These are phyloP conservation scores for Corchorus olitorius DNA, from an alignment of 345 rosid genomes.

Conservation along the genomic window DNA sequence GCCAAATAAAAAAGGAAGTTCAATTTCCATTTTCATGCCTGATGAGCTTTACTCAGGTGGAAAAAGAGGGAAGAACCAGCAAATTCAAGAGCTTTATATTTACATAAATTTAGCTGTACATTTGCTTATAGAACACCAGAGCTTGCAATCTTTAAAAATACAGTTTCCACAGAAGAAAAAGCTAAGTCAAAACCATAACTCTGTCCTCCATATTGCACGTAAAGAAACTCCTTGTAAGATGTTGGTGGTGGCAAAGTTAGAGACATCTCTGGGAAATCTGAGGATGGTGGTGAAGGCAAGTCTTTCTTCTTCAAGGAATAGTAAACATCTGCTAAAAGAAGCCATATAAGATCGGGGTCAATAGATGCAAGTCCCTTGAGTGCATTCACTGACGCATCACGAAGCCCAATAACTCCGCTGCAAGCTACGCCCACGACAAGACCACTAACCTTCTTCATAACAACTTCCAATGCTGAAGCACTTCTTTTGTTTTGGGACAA, in stretches of 20 bases:
- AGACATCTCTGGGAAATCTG: slow-evolving; percentile 52
- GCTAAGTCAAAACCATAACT: slow-evolving; percentile 73
- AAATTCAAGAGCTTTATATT: not conserved
- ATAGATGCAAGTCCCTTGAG: slow-evolving; percentile 69
- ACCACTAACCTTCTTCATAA: slow-evolving; percentile 84
- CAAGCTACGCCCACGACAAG: slow-evolving; percentile 84
- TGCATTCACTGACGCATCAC: slow-evolving; percentile 69
- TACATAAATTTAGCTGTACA: slow-evolving; percentile 29
- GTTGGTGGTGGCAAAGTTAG: slow-evolving; percentile 48
- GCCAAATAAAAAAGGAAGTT: no score
- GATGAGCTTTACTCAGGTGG: no score
- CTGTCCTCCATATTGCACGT: slow-evolving; percentile 76
- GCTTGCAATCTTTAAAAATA: slow-evolving; percentile 54
- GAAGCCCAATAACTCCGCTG: slow-evolving; percentile 65
- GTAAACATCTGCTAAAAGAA: slow-evolving; percentile 83
- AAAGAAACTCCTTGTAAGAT: slow-evolving; percentile 54
- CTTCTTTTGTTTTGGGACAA: slow-evolving; percentile 62
- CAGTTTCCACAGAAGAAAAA: slow-evolving; percentile 55
- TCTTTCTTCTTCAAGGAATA: slow-evolving; percentile 58
- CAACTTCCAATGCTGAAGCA: slow-evolving; percentile 68
- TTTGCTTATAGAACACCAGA: slow-evolving; percentile 41
- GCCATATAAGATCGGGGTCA: slow-evolving; percentile 92
- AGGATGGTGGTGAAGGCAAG: slow-evolving; percentile 51
- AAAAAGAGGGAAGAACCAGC: not conserved
- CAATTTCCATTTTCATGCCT: no score